Conservation (phyloP, 2,329 filamentous ascomycete genomes). For the Beauveria australis region DNA sequence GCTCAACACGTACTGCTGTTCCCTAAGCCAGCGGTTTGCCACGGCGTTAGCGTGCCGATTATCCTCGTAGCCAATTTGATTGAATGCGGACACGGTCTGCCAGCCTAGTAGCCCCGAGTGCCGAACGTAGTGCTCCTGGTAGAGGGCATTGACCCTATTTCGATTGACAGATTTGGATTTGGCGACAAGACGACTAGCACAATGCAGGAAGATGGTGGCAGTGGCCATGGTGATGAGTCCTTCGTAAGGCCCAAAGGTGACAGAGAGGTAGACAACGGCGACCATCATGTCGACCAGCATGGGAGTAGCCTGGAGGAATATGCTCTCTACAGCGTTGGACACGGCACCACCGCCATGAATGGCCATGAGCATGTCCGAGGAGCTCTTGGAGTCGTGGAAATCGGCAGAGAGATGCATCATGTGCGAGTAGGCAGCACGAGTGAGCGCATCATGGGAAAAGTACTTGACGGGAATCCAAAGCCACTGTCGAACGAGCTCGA, state of each 20-base stretch:
- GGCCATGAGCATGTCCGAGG: conserved; percentile 49
- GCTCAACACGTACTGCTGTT: conserved; percentile 30
- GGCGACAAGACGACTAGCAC: conserved; percentile 43
- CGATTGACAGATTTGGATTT: conserved; percentile 41
- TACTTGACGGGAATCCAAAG: conserved; percentile 52
- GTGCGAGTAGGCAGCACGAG: conserved; percentile 48
- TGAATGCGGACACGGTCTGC: conserved; percentile 52
- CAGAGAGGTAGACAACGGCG: conserved; percentile 51
- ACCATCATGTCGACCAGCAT: conserved; percentile 53
- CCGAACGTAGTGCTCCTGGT: conserved; percentile 47
- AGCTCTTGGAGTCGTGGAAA: conserved; percentile 53
- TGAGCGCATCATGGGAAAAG: conserved; percentile 46
- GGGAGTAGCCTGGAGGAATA: conserved; percentile 50
- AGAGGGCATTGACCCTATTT: conserved; percentile 43
- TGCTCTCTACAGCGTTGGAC: conserved; percentile 47
- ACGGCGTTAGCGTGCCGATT: conserved; percentile 45
- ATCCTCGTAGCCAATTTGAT: conserved; percentile 50
- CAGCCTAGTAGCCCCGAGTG: conserved; percentile 50
- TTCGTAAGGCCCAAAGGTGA: conserved; percentile 52
- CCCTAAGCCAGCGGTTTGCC: conserved; percentile 28
- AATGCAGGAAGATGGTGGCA: conserved; percentile 46
- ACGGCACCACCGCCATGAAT: conserved; percentile 46
- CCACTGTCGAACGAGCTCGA: conserved; percentile 45
- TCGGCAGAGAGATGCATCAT: conserved; percentile 53
- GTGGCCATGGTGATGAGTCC: conserved; percentile 54